A percentile compares a stretch with the other conserved stretches of the same genome.
Conservation (phyloP, 148 eudicot species). For the Silene conica region DNA sequence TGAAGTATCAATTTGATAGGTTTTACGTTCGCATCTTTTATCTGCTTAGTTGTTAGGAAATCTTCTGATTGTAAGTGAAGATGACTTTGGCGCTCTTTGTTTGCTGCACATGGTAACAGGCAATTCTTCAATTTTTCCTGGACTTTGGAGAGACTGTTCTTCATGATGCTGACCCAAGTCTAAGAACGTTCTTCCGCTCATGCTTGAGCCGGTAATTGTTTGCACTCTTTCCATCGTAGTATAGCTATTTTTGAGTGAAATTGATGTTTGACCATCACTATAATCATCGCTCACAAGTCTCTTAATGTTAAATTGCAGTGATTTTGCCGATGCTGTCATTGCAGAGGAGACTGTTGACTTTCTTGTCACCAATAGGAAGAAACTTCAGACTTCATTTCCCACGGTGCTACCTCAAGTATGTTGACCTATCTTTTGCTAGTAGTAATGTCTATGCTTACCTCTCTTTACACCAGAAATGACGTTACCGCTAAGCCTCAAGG, state of each 20-base stretch:
- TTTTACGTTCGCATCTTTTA: neutral
- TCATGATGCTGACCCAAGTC: constrained; percentile 94
- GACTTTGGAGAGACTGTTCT: constrained; percentile 87
- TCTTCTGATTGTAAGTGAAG: neutral
- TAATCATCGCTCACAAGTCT: constrained; percentile 16
- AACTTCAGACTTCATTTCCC: constrained; percentile 63
- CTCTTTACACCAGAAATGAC: neutral
- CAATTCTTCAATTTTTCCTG: constrained; percentile 86
- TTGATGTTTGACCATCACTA: neutral
- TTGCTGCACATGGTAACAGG: constrained; percentile 41
- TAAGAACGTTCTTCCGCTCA: constrained; percentile 69
- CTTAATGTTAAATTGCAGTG: constrained; percentile 52
- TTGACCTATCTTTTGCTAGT: neutral
- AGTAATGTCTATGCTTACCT: neutral
- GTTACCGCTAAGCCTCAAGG: neutral
- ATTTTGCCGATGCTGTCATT: constrained; percentile 89
- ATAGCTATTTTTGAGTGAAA: neutral
- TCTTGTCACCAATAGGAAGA: constrained; percentile 59
- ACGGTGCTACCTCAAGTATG: constrained; percentile 84
- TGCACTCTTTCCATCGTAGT: neutral
- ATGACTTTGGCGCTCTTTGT: constrained; percentile 5
- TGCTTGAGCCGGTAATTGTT: constrained; percentile 81
- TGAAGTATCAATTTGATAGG: neutral
- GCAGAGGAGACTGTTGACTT: constrained; percentile 85
- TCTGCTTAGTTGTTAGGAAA: neutral